Evolutionary conservation across 2,329 filamentous ascomycete species (phyloP).

Genomic region (Hypoxylon sp.): DNA sequence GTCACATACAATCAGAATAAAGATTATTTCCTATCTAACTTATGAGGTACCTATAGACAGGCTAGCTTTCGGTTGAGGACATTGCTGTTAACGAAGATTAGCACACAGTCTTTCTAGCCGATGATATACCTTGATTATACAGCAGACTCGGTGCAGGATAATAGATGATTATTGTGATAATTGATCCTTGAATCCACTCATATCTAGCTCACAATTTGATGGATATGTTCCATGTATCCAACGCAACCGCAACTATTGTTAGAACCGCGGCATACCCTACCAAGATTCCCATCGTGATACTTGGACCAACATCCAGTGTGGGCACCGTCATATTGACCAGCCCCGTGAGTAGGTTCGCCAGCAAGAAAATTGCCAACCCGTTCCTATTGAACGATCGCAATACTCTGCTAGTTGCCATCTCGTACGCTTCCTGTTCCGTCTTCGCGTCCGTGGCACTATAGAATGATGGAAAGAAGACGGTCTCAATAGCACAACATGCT

Average conservation of each 20-base stretch:
- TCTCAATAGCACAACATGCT: constrained; percentile 83
- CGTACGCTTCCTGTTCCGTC: constrained; percentile 74
- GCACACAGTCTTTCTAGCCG: background rate
- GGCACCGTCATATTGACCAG: constrained; percentile 88
- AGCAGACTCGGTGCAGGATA: background rate
- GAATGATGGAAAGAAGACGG: constrained; percentile 80
- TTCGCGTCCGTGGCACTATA: constrained; percentile 70
- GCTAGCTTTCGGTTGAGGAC: background rate
- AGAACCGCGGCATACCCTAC: constrained; percentile 78
- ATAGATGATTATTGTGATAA: background rate
- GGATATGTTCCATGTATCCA: constrained; percentile 77
- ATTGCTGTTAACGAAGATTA: background rate
- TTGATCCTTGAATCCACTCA: background rate
- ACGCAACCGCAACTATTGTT: constrained; percentile 75
- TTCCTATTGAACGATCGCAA: constrained; percentile 90
- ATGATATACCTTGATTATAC: constrained; percentile 1
- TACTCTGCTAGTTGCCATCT: constrained; percentile 83
- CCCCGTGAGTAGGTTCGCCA: constrained; percentile 92
- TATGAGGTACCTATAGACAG: background rate
- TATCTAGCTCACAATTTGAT: constrained; percentile 73
- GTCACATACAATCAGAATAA: background rate
- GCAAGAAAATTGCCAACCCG: constrained; percentile 85
- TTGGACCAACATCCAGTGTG: constrained; percentile 79
- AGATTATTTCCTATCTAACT: background rate
- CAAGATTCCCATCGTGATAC: constrained; percentile 80